Evolutionary conservation across 2,329 filamentous ascomycete species (phyloP).

Genomic region (Cordyceps cicadae): DNA sequence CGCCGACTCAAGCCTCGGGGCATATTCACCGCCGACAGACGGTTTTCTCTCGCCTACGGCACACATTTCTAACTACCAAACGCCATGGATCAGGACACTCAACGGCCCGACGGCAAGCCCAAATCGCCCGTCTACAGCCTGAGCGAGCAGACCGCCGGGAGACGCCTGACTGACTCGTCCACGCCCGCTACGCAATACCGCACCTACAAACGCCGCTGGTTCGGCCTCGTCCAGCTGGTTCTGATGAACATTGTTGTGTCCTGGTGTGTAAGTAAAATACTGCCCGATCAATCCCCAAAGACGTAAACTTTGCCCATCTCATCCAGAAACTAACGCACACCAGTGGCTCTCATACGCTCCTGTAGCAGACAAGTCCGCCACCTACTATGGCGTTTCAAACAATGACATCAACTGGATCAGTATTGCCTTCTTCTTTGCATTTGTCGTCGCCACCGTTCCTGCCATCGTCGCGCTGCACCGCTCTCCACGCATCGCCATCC

Average conservation of each 20-base stretch:
- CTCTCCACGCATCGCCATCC: conserved; percentile 71
- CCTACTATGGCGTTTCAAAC: conserved; percentile 68
- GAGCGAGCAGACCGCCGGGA: background rate
- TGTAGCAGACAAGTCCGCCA: conserved; percentile 63
- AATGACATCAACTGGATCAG: conserved; percentile 87
- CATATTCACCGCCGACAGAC: background rate
- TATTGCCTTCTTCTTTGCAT: conserved; percentile 79
- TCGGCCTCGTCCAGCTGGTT: conserved; percentile 75
- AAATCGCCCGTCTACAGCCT: conserved; percentile 2
- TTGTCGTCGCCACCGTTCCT: conserved; percentile 62
- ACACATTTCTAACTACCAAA: background rate
- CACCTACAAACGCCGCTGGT: conserved; percentile 77
- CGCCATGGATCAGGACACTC: background rate
- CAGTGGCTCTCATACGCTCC: conserved; percentile 91
- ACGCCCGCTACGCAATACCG: conserved; percentile 27
- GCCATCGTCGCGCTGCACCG: conserved; percentile 71
- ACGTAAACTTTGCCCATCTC: background rate
- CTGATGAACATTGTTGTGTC: conserved; percentile 87
- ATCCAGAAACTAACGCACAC: background rate
- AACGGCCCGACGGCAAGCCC: background rate
- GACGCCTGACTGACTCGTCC: background rate
- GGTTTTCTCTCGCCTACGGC: background rate
- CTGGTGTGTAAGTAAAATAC: conserved; percentile 72
- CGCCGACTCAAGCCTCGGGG: background rate
- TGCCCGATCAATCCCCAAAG: background rate